Base-by-base conservation (phyloP, 768 basidiomycete genomes). In the Dioszegia hungarica region DNA sequence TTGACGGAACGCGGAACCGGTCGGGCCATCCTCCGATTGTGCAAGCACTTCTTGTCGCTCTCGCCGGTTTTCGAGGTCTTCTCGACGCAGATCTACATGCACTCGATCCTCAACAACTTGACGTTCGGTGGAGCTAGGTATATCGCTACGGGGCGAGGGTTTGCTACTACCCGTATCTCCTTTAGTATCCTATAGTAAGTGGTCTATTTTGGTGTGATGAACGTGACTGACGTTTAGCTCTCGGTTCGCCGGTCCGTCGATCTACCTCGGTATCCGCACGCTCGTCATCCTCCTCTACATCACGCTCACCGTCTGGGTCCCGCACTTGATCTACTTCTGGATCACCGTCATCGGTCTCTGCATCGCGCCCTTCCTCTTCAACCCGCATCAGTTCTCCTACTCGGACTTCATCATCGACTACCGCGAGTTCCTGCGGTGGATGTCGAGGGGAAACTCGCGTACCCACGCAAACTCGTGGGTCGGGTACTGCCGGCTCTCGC, bases 401-500 rank as follows among this genome's bases (percentile, higher is more conserved):
- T 84, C 91, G 36, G 95, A 99, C 77, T 99, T 93, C 77, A 83
- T 98, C 76, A 89, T 98, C 72, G 95, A 99, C 78, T 77, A 98
- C 73, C 90, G 94, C 66, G 94, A 98, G 79, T 98, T 92, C 79
- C 79, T 99, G 63, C 84, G 95, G 61, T 99, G 95, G 95, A 98
- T 99, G 93, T 93, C 86, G 31, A 85, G 95, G 49, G 95, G 95
- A 52, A 99, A 99, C 79, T 97, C 95, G 36, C 83, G 92, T 29
- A 90, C 91, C 20, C 95, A 99, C 77, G 88, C 84, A 68, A 99
- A 97, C 76, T 95, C 94, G 4, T 99, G 95, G 95, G 94, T 98
- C 64, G 94, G 95, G 0, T 99, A 98, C 77, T 99, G 95, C 75
- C 89, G 95, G 51, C 80, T 99, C 43, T 91, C 91, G n/a, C 82